phyloP scores from a whole-genome alignment of 2,329 filamentous ascomycete genomes.

The Beauveria rudraprayagi region DNA sequence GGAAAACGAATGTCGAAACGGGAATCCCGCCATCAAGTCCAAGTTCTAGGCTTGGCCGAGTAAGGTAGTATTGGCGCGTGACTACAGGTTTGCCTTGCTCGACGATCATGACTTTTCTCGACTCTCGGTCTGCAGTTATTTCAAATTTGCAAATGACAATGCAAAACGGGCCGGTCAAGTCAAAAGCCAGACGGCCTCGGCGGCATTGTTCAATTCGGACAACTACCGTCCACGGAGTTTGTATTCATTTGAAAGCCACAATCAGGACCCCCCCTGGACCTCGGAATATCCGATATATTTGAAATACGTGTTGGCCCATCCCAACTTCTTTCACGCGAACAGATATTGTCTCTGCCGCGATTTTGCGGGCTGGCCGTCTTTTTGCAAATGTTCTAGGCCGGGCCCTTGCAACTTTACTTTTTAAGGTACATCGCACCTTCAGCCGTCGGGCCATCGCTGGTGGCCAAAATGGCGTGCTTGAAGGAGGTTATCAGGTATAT shows the following conservation, averaged over 20 bases:
- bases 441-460: not conserved
- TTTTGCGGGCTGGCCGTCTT: not conserved
- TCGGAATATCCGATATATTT: not conserved
- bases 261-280: not conserved
- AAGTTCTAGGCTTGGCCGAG: not conserved
- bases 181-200: not conserved
- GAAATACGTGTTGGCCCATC: not conserved
- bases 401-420: not conserved
- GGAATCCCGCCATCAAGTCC: not conserved
- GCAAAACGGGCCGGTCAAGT: not conserved
- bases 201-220: not conserved
- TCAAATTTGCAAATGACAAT: not conserved
- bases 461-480: slow-evolving; percentile 4
- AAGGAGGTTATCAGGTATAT: not conserved
- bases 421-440: not conserved
- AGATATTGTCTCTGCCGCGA: not conserved
- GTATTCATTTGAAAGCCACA: not conserved
- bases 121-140: not conserved
- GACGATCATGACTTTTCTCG: not conserved
- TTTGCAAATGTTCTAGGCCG: not conserved
- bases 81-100: not conserved
- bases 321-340: not conserved
- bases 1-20: not conserved
- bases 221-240: not conserved
- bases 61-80: not conserved